Evolutionary conservation across 306 rosid genomes (phyloP), one percentile per base, ranked within the genome.

Genomic region (Leucaena leucocephala): DNA sequence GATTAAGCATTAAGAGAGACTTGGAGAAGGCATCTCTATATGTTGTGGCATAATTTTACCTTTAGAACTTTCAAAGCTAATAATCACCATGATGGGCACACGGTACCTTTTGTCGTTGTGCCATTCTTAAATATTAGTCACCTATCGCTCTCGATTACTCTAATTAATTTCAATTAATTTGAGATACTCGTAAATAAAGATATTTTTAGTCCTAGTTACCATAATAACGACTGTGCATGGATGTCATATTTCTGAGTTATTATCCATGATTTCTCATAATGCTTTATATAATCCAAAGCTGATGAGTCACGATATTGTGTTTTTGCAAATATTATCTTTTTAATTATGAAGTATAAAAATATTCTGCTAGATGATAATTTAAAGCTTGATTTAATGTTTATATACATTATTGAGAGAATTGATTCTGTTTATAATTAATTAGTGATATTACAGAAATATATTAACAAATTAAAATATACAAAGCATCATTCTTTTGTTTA

Each of bases 1-100:
- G 75, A 44, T 75, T 49, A 11, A 63, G 13, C 17, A 39, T 35
- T 44, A 61, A 70, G 72, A 74, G 48, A 75, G 52, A 75, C 48
- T 79, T 79, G 38, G 52, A 67, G 76, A 48, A 43, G 8, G 77
- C 13, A 54, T 68, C 59, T 74, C 6, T 50, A 1, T 54, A 3
- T 54, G 3, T 14, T 6, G 2, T 74, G 2, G 33, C 74, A 83
- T 78, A 74, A 83, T 80, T 79, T 80, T 71, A 84, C 27, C 84
- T 55, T 55, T 57, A 52, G 59, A 84, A 84, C 71, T 58, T 71
- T 80, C 82, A 76, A 76, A 46, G 73, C 36, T 65, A 55, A 19
- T 46, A 42, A 75, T 77, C 77, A 71, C 80, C 84, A 80, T 80
- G 84, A 84, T 80, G 87, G 82, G 79, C 82, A 80, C 87, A 84